Evolutionary conservation across 306 rosid species (phyloP).

Genomic region (Coriaria nepalensis): DNA sequence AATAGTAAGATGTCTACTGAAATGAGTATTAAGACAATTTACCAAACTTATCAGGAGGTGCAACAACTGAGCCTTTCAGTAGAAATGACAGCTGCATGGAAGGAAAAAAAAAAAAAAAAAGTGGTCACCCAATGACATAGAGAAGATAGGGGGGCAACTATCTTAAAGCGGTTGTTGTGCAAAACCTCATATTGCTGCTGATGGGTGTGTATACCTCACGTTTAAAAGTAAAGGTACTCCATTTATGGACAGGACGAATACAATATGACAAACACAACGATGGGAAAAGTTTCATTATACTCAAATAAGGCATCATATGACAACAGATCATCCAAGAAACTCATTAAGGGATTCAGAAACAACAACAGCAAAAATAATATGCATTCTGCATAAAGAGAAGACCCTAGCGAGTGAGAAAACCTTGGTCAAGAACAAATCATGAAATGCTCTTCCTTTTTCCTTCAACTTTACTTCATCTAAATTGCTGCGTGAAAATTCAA

Average conservation of each 20-base stretch:
- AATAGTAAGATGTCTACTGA: background rate
- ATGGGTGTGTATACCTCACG: no score
- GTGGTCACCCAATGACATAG: slow-evolving; percentile 10
- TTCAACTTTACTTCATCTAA: slow-evolving; percentile 81
- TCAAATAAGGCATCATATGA: background rate
- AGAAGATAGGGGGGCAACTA: slow-evolving; percentile 12
- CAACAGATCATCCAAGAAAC: slow-evolving; percentile 6
- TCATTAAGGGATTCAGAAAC: background rate
- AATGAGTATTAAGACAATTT: slow-evolving; percentile 23
- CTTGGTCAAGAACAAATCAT: slow-evolving; percentile 92
- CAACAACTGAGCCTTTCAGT: slow-evolving; percentile 89
- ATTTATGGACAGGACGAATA: background rate
- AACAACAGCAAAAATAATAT: background rate
- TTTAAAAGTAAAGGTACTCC: no score
- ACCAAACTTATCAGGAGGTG: slow-evolving; percentile 98
- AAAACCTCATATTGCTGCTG: background rate
- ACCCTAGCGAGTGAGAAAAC: slow-evolving; percentile 22
- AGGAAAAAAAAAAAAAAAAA: slow-evolving; percentile 10
- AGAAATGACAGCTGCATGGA: slow-evolving; percentile 68
- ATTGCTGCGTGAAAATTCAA: slow-evolving; percentile 41
- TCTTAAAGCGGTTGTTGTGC: slow-evolving; percentile 7
- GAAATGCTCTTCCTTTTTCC: slow-evolving; percentile 91
- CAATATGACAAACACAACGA: background rate
- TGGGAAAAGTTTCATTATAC: slow-evolving; percentile 2
- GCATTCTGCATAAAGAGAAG: background rate